A percentile compares a stretch with the other conserved stretches of the same genome.
Evolutionary conservation across 495 filamentous ascomycete species (phyloP).

Genomic region (Hypoxylon rickii): DNA sequence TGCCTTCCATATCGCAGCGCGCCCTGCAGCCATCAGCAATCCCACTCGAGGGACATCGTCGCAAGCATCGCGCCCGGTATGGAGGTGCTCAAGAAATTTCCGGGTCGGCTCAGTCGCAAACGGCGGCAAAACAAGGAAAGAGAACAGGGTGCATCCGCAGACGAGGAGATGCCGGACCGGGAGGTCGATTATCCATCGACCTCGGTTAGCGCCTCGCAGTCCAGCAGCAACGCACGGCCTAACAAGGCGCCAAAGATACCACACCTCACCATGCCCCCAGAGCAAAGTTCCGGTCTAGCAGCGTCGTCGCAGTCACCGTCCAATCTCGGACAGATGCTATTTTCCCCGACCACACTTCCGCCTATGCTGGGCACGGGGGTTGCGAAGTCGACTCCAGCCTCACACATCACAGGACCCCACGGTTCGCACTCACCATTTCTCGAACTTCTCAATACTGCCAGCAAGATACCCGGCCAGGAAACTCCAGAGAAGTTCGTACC

Average conservation of each 20-base stretch:
- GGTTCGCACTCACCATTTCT: too few species aligned
- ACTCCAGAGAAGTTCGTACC: too few species aligned
- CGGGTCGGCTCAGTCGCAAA: conserved; percentile 1
- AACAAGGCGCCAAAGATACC: background rate
- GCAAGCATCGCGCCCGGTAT: conserved; percentile 12
- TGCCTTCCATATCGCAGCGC: too few species aligned
- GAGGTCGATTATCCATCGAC: background rate
- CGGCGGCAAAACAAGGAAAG: background rate
- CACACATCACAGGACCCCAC: too few species aligned
- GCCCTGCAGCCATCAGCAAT: too few species aligned
- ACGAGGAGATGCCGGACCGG: too few species aligned
- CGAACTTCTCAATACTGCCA: too few species aligned
- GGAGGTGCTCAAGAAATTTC: conserved; percentile 16
- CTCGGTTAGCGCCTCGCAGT: too few species aligned
- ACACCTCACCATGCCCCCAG: background rate
- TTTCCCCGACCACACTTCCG: background rate
- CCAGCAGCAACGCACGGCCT: background rate
- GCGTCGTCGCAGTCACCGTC: background rate
- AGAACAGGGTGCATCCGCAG: too few species aligned
- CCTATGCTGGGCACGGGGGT: too few species aligned
- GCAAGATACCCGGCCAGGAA: too few species aligned
- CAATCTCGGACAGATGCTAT: background rate
- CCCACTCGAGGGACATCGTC: background rate
- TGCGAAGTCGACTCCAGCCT: too few species aligned
- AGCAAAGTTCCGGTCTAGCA: background rate